phyloP scores from a whole-genome alignment of 768 basidiomycete species.

The Tricholoma flavovirens region DNA sequence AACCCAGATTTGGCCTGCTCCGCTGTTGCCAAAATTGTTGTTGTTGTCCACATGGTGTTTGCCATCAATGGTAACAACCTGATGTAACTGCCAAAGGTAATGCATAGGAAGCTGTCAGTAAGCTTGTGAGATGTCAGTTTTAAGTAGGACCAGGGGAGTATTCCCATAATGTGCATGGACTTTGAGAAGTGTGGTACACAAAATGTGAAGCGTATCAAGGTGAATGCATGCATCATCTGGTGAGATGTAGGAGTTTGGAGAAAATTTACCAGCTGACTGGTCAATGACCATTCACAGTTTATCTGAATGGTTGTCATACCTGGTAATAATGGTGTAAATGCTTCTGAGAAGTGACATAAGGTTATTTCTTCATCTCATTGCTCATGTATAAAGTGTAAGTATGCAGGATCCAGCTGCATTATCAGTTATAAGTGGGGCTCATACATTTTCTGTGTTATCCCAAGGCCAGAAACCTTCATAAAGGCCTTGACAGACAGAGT shows the following conservation, averaged over 20 bases:
- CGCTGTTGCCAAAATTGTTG: slow-evolving; percentile 21
- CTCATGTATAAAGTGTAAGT: slow-evolving; percentile 5
- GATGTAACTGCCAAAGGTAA: slow-evolving; percentile 5
- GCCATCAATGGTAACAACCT: slow-evolving; percentile 24
- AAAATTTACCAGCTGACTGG: too few relatives aligned
- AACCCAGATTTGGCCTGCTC: slow-evolving; percentile 20
- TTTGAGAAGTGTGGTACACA: slow-evolving; percentile 8
- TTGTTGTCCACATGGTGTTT: slow-evolving; percentile 15
- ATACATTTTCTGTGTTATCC: slow-evolving; percentile 1
- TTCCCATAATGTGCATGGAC: background rate
- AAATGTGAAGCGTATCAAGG: background rate
- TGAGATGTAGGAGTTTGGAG: too few relatives aligned
- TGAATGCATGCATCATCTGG: too few relatives aligned
- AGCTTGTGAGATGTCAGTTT: too few relatives aligned
- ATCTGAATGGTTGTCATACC: slow-evolving; percentile 28
- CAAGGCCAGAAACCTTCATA: slow-evolving; percentile 9
- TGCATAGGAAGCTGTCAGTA: too few relatives aligned
- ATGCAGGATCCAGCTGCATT: background rate
- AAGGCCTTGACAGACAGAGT: background rate
- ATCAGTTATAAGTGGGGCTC: background rate
- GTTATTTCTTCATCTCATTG: slow-evolving; percentile 19
- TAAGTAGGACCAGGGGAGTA: too few relatives aligned
- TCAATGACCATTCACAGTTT: too few relatives aligned
- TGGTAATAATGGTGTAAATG: slow-evolving; percentile 23
- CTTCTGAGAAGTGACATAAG: slow-evolving; percentile 11